A percentile compares a stretch with the other conserved stretches of the same genome.
These are phyloP conservation scores for Besnoitia besnoiti DNA, from an alignment of 169 alveolate species.

Conservation along the genomic window DNA sequence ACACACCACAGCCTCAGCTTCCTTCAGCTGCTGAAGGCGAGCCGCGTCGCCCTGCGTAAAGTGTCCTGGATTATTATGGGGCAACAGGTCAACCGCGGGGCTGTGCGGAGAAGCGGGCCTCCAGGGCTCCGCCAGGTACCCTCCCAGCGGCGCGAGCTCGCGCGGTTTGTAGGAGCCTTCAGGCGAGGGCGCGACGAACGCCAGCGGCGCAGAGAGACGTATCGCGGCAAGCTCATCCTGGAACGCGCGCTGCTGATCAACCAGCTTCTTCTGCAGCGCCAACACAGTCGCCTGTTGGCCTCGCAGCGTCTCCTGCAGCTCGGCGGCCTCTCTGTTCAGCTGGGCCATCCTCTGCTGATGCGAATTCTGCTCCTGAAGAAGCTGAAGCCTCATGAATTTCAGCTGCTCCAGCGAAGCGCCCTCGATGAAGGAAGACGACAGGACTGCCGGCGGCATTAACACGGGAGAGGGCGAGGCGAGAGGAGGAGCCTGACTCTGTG, in stretches of 20 bases:
- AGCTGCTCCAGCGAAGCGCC: background rate
- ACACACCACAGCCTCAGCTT: background rate
- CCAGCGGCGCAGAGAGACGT: background rate
- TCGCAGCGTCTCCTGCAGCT: background rate
- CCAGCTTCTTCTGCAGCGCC: background rate
- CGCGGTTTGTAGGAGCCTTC: background rate
- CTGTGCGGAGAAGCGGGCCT: too few relatives aligned
- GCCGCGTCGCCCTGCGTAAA: too few relatives aligned
- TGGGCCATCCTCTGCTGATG: background rate
- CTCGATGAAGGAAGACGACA: too few relatives aligned
- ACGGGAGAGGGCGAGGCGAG: too few relatives aligned
- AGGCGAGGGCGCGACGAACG: background rate
- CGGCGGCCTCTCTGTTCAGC: background rate
- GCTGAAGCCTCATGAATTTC: background rate
- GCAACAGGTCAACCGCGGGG: too few relatives aligned
- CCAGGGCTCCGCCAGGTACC: too few relatives aligned
- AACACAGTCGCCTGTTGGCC: background rate
- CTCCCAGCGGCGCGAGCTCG: background rate
- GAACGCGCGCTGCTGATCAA: background rate
- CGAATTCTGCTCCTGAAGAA: background rate
- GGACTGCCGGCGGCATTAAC: too few relatives aligned
- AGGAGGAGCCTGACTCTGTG: too few relatives aligned
- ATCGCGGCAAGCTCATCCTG: background rate
- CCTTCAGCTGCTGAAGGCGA: background rate
- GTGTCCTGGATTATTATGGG: too few relatives aligned